A percentile compares a stretch with the other conserved stretches of the same genome.
phyloP scores from a whole-genome alignment of 225 moss, liverwort and hornwort species.

The Physcomitrium patens region DNA sequence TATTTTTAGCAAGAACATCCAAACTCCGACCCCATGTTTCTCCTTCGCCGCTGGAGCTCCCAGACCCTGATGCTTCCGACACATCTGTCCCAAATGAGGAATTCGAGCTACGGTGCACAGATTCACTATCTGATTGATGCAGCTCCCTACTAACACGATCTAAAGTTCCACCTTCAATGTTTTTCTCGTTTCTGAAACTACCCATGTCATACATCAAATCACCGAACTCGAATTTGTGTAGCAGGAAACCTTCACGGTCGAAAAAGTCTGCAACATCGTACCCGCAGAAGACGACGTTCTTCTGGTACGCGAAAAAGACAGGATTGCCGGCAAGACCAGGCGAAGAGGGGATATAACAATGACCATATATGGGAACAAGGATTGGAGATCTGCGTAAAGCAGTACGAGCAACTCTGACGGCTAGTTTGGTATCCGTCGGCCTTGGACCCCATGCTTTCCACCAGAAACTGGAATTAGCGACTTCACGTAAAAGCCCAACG shows the following conservation, averaged over 20 bases:
- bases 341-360: slow-evolving; percentile 83
- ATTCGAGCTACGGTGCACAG: slow-evolving; percentile 43
- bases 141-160: slow-evolving; percentile 44
- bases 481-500: slow-evolving; percentile 76
- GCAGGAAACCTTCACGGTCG: slow-evolving; percentile 71
- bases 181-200: slow-evolving; percentile 47
- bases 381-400: slow-evolving; percentile 66
- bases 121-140: slow-evolving; percentile 45
- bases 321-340: slow-evolving; percentile 91
- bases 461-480: slow-evolving; percentile 74
- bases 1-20: slow-evolving; percentile 71
- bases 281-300: slow-evolving; percentile 70
- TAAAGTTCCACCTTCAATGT: slow-evolving; percentile 49
- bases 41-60: slow-evolving; percentile 45
- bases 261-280: slow-evolving; percentile 91
- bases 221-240: slow-evolving; percentile 73
- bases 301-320: slow-evolving; percentile 80
- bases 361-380: slow-evolving; percentile 82
- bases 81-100: slow-evolving; percentile 54
- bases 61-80: slow-evolving; percentile 60
- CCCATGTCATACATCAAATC: slow-evolving; percentile 67
- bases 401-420: slow-evolving; percentile 61
- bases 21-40: slow-evolving; percentile 92
- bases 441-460: slow-evolving; percentile 92
- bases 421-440: slow-evolving; percentile 70